Base-by-base conservation (phyloP, 352 stramenopile genomes). In the Peronosclerospora sorghi region DNA sequence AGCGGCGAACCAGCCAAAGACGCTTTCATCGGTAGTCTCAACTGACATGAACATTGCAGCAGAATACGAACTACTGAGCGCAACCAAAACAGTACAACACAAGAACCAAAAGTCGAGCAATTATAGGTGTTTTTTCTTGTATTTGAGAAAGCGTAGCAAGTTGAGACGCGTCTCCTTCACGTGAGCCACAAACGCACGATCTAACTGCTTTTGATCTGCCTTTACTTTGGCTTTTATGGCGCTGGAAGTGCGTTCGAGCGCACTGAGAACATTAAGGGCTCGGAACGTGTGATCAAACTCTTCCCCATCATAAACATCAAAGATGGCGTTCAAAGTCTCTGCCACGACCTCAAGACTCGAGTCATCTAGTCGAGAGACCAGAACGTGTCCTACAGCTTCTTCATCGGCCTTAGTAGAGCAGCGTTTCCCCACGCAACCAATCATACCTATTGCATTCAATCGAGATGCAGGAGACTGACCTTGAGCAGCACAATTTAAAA, bases 131-230 rank as follows among this genome's bases (percentile, higher is more conserved):
- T 77, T 83, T 67, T 91, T 91, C 70, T 94, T 94, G 73, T 94
- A 94, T 73, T 94, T 94, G 61, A 94, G 83, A 50, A 94, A 94
- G 32, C 81, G 78, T 41, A 76, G 54, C 50, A 94, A 68, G 64
- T 94, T 94, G 36, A 91, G 51, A 5, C 78, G 75, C 20, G 79
- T 89, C 57, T 94, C 81, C 59, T 91, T 91, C 27, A 90, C 56
- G 56, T 94, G 81, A 0, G 76, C 76, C 18, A 86, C 65, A 7
- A 94, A 54, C 19, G 69, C 76, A 32, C 81, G 78, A 44, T 94
- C 81, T 47, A 91, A 68, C 13, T 70, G 41, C 56, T 85, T 85
- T 35, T 79, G 63, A 44, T 93, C 81, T 13, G 63, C 75, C 40
- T 78, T 79, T 10, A 93, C 51, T 56, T 91, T 94, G 41, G 50